These are phyloP conservation scores for Rosa multiflora DNA, from an alignment of 306 rosid genomes.

Conservation along the genomic window DNA sequence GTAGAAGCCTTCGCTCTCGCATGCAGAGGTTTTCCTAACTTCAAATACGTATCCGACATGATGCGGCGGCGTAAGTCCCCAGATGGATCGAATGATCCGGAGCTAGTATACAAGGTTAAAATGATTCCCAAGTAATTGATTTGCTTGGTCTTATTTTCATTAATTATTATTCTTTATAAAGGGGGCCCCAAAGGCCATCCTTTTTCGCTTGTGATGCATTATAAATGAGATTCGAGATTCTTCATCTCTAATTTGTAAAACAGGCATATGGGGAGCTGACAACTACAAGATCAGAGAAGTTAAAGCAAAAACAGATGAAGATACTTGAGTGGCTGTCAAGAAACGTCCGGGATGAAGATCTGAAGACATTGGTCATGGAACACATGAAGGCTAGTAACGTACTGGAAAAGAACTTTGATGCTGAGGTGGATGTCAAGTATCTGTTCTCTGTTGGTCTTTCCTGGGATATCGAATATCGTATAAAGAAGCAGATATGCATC, in stretches of 20 bases:
- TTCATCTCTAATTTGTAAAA: neutral
- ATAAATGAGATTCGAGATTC: neutral
- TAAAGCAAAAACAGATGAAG: neutral
- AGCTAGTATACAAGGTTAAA: neutral
- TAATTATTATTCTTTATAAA: no score
- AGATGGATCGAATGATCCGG: no score
- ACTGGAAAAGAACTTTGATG: conserved; percentile 8
- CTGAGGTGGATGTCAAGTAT: conserved; percentile 16
- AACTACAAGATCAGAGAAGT: neutral
- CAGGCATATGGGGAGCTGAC: neutral
- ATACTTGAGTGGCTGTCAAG: conserved; percentile 15
- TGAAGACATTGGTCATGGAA: conserved; percentile 8
- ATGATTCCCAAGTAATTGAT: no score
- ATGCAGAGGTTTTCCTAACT: neutral
- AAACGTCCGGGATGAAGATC: conserved; percentile 6
- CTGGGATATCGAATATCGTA: neutral
- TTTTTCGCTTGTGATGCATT: no score
- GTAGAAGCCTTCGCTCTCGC: neutral
- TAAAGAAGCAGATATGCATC: neutral
- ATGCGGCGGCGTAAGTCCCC: no score
- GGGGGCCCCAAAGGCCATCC: no score
- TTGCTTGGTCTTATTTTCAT: no score
- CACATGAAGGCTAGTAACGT: neutral
- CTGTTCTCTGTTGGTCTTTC: neutral
- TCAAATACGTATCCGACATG: no score